Base-by-base conservation (phyloP, 2,329 filamentous ascomycete species). In the Diaporthe capsici region DNA sequence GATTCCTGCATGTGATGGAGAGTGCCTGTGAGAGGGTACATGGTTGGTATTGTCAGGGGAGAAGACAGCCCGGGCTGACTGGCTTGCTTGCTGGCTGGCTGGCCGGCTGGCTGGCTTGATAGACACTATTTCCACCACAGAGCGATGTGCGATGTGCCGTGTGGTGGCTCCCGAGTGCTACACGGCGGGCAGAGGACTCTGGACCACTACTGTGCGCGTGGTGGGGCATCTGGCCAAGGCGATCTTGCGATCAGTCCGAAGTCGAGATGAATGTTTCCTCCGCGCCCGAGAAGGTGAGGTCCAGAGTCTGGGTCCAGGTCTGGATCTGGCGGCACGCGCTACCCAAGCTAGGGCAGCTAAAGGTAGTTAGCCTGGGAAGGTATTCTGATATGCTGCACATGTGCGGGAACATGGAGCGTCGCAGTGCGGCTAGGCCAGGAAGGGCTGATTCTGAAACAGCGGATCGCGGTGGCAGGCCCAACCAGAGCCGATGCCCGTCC, bases 361-460 rank as follows among this genome's bases (percentile, higher is more conserved):
- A 55, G 72, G 42, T 49, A 13, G 60, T 47, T 63, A 47, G 60
- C 39, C 22, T 47, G 2, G 34, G 61, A 37, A 47, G 68, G 44
- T 25, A 51, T 55, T 28, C 20, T 28, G 39, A 25, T 39, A 25
- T 20, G 20, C 20, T 39, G 63, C 63, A 31, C 63, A 39, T 34
- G 28, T 37, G 63, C 63, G 47, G 63, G 63, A 68, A 53, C 47
- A 68, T 47, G 63, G 61, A 68, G 65, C 65, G 15, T 68, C 34
- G 65, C 47, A 47, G 53, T 47, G 47, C 42, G 53, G 73, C 73
- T 60, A 65, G 57, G 55, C 73, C 67, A 75, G 67, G 55, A 71
- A 60, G 57, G 74, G 71, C 61, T 71, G 60, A 70, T 55, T 63
- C 72, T 76, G 74, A 76, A 76, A 76, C 74, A 73, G 47, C 74